Conservation (phyloP, 176 grass and related monocot species). For the Echinochloa phyllopogon region DNA sequence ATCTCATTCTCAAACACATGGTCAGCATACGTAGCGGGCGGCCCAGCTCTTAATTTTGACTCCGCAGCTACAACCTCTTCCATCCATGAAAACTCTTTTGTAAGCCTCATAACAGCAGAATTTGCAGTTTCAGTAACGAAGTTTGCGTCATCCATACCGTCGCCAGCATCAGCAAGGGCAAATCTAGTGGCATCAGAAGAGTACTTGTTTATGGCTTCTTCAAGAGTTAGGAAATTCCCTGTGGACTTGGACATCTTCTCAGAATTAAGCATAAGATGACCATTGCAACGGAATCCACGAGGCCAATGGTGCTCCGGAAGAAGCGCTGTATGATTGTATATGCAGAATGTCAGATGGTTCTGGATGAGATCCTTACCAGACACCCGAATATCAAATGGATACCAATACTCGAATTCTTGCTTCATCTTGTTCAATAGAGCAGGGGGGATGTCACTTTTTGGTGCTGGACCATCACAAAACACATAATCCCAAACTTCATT, state of each 20-base stretch:
- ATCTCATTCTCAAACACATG: constrained; percentile 82
- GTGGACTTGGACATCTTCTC: constrained; percentile 92
- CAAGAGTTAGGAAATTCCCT: constrained; percentile 78
- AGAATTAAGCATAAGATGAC: constrained; percentile 91
- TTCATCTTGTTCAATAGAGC: constrained; percentile 65
- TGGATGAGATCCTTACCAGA: constrained; percentile 90
- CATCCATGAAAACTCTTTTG: constrained; percentile 92
- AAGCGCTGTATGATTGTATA: constrained; percentile 79
- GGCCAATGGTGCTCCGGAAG: constrained; percentile 77
- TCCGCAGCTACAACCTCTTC: constrained; percentile 70
- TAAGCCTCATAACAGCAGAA: constrained; percentile 78
- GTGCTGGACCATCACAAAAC: constrained; percentile 57
- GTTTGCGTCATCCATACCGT: constrained; percentile 91
- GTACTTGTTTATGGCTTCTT: constrained; percentile 63
- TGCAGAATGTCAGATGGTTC: constrained; percentile 85
- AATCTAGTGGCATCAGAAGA: constrained; percentile 84
- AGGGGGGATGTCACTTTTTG: constrained; percentile 58
- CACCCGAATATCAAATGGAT: constrained; percentile 79
- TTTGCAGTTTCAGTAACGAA: constrained; percentile 80
- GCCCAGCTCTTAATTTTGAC: constrained; percentile 56
- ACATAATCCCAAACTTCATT: constrained; percentile 80
- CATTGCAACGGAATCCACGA: constrained; percentile 77
- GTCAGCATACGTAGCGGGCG: constrained; percentile 66
- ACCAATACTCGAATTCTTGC: constrained; percentile 85
- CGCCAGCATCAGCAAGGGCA: constrained; percentile 83